Evolutionary conservation across 1,139 yeast species (phyloP).

Genomic region (Yamadazyma dendronema): DNA sequence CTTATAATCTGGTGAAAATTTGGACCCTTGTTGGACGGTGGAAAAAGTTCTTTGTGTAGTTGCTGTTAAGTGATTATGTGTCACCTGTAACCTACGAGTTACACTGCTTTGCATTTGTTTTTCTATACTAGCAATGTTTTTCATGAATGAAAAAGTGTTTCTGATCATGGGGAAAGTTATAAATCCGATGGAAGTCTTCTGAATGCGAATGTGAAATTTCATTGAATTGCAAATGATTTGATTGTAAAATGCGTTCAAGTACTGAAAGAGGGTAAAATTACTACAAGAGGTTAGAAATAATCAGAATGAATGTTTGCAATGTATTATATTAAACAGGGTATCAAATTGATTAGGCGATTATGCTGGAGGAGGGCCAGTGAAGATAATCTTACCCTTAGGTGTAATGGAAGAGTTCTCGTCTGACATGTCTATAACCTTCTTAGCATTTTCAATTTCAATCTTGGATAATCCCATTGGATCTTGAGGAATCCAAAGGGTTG

Average conservation of each 20-base stretch:
- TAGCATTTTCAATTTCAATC: conserved; percentile 50
- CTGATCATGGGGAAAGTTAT: too few relatives aligned
- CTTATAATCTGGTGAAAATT: conserved; percentile 32
- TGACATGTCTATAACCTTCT: conserved; percentile 46
- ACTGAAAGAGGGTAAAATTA: too few relatives aligned
- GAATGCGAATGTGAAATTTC: too few relatives aligned
- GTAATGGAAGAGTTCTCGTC: conserved; percentile 67
- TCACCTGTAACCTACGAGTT: conserved; percentile 8
- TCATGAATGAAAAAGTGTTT: too few relatives aligned
- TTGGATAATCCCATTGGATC: conserved; percentile 82
- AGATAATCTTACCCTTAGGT: conserved; percentile 54
- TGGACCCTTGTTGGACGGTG: conserved; percentile 27
- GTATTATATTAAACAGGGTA: neutral
- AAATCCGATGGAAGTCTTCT: too few relatives aligned
- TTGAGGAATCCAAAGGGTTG: conserved; percentile 82
- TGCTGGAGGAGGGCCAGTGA: conserved; percentile 61
- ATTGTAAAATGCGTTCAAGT: too few relatives aligned
- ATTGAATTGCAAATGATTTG: too few relatives aligned
- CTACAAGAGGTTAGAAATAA: too few relatives aligned
- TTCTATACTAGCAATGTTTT: too few relatives aligned
- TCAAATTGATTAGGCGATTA: conserved; percentile 6
- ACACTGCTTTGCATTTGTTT: neutral
- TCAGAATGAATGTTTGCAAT: neutral
- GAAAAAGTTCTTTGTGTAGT: conserved; percentile 9
- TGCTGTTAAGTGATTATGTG: conserved; percentile 10